Conservation (phyloP, 768 basidiomycete species). For the Amanita pseudoporphyria region DNA sequence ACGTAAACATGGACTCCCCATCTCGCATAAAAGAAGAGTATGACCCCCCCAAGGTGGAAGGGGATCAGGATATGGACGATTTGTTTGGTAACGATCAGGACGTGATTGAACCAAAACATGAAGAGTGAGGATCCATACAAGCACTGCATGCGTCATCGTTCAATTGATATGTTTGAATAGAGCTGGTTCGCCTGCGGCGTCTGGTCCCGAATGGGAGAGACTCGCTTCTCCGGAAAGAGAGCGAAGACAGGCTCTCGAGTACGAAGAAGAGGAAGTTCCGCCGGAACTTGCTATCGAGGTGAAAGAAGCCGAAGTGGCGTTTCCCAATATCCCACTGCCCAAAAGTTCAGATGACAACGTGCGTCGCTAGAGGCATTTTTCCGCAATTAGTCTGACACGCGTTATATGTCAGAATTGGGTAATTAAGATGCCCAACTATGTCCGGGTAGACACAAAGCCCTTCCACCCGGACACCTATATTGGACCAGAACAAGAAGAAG, state of each 20-base stretch:
- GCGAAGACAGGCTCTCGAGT: constrained; percentile 66
- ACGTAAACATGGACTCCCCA: constrained; percentile 33
- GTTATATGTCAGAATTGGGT: constrained; percentile 70
- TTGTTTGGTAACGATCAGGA: constrained; percentile 71
- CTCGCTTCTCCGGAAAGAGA: constrained; percentile 53
- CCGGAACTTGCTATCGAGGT: constrained; percentile 44
- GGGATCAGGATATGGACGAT: constrained; percentile 62
- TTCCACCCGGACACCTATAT: constrained; percentile 84
- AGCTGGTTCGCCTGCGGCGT: constrained; percentile 35
- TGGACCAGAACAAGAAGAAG: constrained; percentile 74
- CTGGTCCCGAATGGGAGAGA: constrained; percentile 52
- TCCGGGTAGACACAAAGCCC: constrained; percentile 82
- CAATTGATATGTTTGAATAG: constrained; percentile 13
- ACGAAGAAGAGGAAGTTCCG: constrained; percentile 69
- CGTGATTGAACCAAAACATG: constrained; percentile 36
- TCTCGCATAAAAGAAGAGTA: constrained; percentile 20
- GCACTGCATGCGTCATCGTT: constrained; percentile 6
- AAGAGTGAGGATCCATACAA: constrained; percentile 28
- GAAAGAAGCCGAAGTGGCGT: constrained; percentile 61
- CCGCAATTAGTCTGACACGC: constrained; percentile 1
- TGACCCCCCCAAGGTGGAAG: constrained; percentile 17
- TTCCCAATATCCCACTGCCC: constrained; percentile 84
- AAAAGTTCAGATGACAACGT: constrained; percentile 77
- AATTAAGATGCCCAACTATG: constrained; percentile 87
- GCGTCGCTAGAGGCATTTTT: constrained; percentile 18